A percentile compares a stretch with the other conserved stretches of the same genome.
Conservation (phyloP, 768 basidiomycete species). For the Russula brevipes region DNA sequence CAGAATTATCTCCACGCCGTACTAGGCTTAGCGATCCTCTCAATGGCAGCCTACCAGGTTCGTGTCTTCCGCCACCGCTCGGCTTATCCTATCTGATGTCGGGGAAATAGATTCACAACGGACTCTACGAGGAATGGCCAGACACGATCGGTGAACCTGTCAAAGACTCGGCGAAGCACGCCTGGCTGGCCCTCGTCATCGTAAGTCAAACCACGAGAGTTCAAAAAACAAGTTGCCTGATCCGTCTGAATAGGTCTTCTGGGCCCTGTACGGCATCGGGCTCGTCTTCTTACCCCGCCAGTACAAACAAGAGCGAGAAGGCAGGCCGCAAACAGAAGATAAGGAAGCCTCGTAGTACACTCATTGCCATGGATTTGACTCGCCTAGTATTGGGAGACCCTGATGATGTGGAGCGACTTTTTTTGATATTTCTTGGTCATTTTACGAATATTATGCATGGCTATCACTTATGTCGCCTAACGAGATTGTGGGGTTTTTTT, state of each 20-base stretch:
- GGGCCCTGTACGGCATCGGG: constrained; percentile 13
- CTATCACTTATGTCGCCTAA: too few species aligned
- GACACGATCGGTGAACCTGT: constrained; percentile 14
- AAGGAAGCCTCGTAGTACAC: not conserved
- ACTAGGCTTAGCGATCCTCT: constrained; percentile 51
- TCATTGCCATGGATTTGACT: too few species aligned
- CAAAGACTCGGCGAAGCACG: constrained; percentile 9
- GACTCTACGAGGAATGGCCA: constrained; percentile 22
- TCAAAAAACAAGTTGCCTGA: not conserved
- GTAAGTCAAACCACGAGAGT: not conserved
- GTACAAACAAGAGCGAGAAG: constrained; percentile 15
- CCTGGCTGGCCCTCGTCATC: constrained; percentile 21
- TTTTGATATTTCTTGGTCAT: too few species aligned
- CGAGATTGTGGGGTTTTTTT: too few species aligned
- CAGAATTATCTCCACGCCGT: constrained; percentile 41
- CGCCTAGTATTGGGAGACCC: too few species aligned
- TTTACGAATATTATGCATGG: too few species aligned
- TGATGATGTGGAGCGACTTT: too few species aligned
- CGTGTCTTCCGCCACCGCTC: constrained; percentile 11
- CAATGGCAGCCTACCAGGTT: constrained; percentile 45
- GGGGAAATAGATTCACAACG: constrained; percentile 9
- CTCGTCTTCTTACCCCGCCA: constrained; percentile 14
- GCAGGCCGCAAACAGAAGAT: not conserved
- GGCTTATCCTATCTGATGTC: not conserved
- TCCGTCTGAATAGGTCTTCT: constrained; percentile 9